Evolutionary conservation across 768 basidiomycete species (phyloP).

Genomic region (Paxillus involutus): DNA sequence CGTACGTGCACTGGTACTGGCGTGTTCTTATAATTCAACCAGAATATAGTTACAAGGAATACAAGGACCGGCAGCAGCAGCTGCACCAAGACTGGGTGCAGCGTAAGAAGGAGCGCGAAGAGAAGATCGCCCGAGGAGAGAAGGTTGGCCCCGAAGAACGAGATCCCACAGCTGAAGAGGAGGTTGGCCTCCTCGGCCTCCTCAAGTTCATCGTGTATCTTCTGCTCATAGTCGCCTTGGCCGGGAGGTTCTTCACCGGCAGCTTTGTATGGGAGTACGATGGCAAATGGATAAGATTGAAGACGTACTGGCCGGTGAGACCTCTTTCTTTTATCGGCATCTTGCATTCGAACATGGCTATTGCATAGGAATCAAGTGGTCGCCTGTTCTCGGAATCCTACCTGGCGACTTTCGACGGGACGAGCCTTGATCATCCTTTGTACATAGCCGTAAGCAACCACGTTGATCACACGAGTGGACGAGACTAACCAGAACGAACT

Average conservation of each 20-base stretch:
- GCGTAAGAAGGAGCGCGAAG: conserved; percentile 70
- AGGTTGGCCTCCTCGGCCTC: conserved; percentile 63
- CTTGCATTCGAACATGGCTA: background rate
- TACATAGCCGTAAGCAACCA: conserved; percentile 74
- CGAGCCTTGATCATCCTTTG: conserved; percentile 59
- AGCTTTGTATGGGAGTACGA: conserved; percentile 84
- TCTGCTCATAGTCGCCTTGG: conserved; percentile 51
- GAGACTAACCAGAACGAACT: conserved; percentile 5
- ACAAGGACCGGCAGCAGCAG: conserved; percentile 58
- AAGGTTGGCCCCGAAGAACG: conserved; percentile 68
- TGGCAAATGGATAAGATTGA: conserved; percentile 57
- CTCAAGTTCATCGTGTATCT: conserved; percentile 68
- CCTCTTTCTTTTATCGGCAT: background rate
- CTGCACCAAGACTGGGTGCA: conserved; percentile 64
- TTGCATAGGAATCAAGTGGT: conserved; percentile 47
- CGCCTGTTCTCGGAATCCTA: conserved; percentile 72
- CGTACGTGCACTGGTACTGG: conserved; percentile 45
- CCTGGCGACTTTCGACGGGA: conserved; percentile 72
- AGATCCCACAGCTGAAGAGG: conserved; percentile 69
- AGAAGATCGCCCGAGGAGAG: conserved; percentile 73
- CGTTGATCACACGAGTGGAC: conserved; percentile 5
- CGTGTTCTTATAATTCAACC: conserved; percentile 3
- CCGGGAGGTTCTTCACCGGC: conserved; percentile 85
- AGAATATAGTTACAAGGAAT: conserved; percentile 59
- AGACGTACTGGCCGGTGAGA: conserved; percentile 64